Conservation (phyloP, 202 grass and related monocot species). For the Carex sylvatica region DNA sequence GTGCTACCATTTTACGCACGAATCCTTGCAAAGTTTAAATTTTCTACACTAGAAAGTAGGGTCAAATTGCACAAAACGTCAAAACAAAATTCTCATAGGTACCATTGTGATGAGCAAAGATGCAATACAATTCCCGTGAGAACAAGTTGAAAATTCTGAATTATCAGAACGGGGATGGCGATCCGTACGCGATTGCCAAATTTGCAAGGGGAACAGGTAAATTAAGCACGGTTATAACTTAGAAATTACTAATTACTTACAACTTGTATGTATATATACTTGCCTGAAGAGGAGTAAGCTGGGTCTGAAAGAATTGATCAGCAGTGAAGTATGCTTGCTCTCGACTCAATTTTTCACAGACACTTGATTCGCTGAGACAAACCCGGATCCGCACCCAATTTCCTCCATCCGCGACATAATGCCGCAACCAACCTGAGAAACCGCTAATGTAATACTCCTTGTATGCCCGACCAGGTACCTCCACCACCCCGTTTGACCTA, state of each 20-base stretch:
- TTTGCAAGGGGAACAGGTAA: background rate
- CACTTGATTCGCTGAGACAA: slow-evolving; percentile 42
- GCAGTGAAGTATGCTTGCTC: slow-evolving; percentile 45
- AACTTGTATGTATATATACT: background rate
- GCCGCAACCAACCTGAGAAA: slow-evolving; percentile 55
- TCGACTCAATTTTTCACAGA: slow-evolving; percentile 43
- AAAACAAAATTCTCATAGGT: background rate
- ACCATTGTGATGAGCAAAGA: background rate
- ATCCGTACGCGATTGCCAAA: background rate
- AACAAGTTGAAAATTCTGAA: background rate
- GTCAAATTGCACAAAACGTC: background rate
- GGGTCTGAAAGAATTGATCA: slow-evolving; percentile 53
- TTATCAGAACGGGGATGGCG: background rate
- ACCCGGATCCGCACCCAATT: slow-evolving; percentile 49
- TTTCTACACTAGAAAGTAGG: background rate
- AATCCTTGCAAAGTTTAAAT: background rate
- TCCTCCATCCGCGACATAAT: slow-evolving; percentile 28
- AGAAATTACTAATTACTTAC: background rate
- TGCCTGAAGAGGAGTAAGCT: slow-evolving; percentile 72
- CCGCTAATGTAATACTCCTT: slow-evolving; percentile 64
- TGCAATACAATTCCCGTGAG: background rate
- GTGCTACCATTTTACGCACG: background rate
- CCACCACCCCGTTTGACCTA: slow-evolving; percentile 23
- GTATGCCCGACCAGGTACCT: slow-evolving; percentile 41
- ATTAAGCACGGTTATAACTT: background rate